Conservation (phyloP, 192 early-diverging fungal genomes). For the Entrophospora sp. region DNA sequence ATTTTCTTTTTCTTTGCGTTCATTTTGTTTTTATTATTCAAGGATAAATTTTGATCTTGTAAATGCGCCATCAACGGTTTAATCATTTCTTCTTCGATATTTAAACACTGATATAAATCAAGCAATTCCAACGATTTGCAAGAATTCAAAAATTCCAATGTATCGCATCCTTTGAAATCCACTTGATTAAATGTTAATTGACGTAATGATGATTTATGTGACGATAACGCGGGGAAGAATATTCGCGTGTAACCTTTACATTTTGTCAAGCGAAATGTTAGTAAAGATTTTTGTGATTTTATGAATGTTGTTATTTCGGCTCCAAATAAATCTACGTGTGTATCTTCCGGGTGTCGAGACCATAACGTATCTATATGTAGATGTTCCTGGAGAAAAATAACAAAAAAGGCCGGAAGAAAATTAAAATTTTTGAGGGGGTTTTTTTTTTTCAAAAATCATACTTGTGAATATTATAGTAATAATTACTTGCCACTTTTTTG, state of each 20-base stretch:
- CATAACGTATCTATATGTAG: background rate
- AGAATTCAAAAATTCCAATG: background rate
- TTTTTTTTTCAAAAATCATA: background rate
- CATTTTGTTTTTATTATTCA: no score
- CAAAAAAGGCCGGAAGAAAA: background rate
- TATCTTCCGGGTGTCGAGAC: background rate
- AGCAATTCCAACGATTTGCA: background rate
- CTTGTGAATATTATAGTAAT: background rate
- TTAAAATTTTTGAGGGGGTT: background rate
- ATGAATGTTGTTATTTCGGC: background rate
- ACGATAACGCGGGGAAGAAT: background rate
- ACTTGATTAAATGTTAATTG: background rate
- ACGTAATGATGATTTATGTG: background rate
- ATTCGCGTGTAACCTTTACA: background rate
- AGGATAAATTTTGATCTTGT: no score
- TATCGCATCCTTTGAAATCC: background rate
- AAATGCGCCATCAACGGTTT: no score
- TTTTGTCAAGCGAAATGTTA: background rate
- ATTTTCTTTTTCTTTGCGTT: no score
- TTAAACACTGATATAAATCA: background rate
- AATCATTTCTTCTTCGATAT: background rate
- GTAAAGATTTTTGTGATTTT: background rate
- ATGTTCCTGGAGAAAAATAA: background rate
- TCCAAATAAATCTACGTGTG: background rate
- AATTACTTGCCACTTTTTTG: background rate